Evolutionary conservation across 306 rosid species (phyloP), one percentile per base, ranked within the genome.

Genomic region (Calophaca sinica): DNA sequence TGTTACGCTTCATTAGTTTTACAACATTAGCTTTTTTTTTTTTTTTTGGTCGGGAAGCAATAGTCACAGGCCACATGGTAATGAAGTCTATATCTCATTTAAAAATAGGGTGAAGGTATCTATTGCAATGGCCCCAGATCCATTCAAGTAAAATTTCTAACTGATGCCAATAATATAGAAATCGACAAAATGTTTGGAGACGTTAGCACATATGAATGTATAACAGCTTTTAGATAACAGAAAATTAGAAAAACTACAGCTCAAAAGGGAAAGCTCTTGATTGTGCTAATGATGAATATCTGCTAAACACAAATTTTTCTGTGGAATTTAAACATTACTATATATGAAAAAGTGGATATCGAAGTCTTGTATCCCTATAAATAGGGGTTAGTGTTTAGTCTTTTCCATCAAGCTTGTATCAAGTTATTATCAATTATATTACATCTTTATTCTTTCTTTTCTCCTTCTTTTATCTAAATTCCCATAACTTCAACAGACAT

Each of bases 251-350:
- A 72, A 58, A 52, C 13, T 10, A 53, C 54, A 55, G 44, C 58
- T 62, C 59, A 65, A 57, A 31, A 38, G 12, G 20, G 33, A 32
- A 64, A 70, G 2, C 2, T 14, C 14, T 36, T 46, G 49, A 65
- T 65, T 36, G 70, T n/a, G 9, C 62, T 33, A 70, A 54, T 64
- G 61, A 70, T 51, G 45, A 68, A 13, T 70, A 54, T 42, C 70
- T 29, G 54, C 54, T 62, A 35, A 46, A 36, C 3, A 14, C 52
- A 62, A 46, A 38, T 2, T 64, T 76, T 9, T 46, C 13, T 6
- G 6, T 8, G 57, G 32, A 55, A 26, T 50, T 38, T 28, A 14
- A 70, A 70, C 50, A 61, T 58, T 54, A 52, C 15, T 41, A 12
- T 55, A 53, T 45, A 74, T 14, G 53, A 75, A 54, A 48, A 50